Percentiles rank a stretch among this genome's conserved stretches.
Conservation (phyloP, 2,329 filamentous ascomycete species). For the Phialemonium atrogriseum region DNA sequence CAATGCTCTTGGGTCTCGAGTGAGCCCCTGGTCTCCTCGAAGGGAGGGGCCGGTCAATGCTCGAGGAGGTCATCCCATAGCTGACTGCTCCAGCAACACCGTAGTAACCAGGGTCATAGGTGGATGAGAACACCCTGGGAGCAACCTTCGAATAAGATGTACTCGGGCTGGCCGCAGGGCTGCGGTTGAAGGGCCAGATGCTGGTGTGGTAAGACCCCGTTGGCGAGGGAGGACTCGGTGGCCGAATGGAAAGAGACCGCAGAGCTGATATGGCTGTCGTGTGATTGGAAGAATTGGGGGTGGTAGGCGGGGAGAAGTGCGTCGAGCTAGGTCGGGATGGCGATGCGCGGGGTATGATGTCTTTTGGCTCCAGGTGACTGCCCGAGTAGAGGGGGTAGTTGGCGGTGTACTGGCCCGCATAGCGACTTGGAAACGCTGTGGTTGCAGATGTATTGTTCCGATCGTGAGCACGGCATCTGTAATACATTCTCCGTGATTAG, state of each 20-base stretch:
- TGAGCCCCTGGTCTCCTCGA: conserved; percentile 45
- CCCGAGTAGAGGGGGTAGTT: conserved; percentile 37
- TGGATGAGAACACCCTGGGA: conserved; percentile 39
- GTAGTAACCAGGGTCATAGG: conserved; percentile 40
- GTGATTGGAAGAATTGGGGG: conserved; percentile 32
- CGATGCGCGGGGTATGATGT: conserved; percentile 56
- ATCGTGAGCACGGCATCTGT: conserved; percentile 48
- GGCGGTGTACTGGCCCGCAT: conserved; percentile 22
- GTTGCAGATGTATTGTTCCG: conserved; percentile 28
- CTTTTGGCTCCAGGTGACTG: conserved; percentile 43
- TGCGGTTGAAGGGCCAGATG: conserved; percentile 48
- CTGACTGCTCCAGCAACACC: conserved; percentile 24
- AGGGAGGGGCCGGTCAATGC: conserved; percentile 48
- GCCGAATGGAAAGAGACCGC: conserved; percentile 44
- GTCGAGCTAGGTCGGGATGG: conserved; percentile 51
- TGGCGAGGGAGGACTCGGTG: conserved; percentile 49
- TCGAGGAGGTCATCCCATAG: conserved; percentile 29
- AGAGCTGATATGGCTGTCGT: conserved; percentile 47
- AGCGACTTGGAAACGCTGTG: conserved; percentile 17
- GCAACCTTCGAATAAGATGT: conserved; percentile 39
- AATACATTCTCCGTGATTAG: conserved; percentile 2
- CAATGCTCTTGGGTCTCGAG: conserved; percentile 53
- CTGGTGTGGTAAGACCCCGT: conserved; percentile 28
- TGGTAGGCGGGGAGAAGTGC: conserved; percentile 46
- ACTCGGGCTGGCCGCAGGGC: conserved; percentile 42